Evolutionary conservation across 192 early-diverging fungal species (phyloP).

Genomic region (Entrophospora sp.): DNA sequence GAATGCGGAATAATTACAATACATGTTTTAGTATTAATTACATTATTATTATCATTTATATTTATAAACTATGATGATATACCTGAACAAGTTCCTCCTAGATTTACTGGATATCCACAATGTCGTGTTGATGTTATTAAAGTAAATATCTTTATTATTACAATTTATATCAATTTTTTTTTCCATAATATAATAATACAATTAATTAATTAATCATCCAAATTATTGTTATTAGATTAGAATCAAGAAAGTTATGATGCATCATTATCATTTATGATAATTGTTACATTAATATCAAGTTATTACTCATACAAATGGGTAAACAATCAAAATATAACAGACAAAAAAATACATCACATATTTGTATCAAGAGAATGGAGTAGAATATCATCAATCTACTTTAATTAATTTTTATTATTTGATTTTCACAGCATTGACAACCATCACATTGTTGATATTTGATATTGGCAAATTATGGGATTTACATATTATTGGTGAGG

Average conservation of each 20-base stretch:
- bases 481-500: slow-evolving; percentile 26
- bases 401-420: slow-evolving; percentile 24
- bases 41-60: no score
- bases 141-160: no score
- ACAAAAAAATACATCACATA: slow-evolving; percentile 7
- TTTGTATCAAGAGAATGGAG: slow-evolving; percentile 9
- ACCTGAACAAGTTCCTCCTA: neutral
- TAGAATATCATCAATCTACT: slow-evolving; percentile 17
- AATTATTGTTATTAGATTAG: slow-evolving; percentile 5
- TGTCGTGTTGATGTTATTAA: no score
- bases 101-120: slow-evolving; percentile 13
- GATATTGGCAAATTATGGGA: slow-evolving; percentile 19
- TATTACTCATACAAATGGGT: neutral
- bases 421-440: neutral
- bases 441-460: slow-evolving; percentile 6
- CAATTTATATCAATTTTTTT: neutral
- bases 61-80: no score
- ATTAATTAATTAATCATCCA: neutral
- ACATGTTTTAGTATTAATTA: no score
- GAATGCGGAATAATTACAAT: no score
- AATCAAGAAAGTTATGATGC: slow-evolving; percentile 1
- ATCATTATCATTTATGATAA: neutral
- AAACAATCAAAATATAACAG: neutral
- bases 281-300: neutral
- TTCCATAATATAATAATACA: neutral